Base-by-base conservation (phyloP, 2,329 filamentous ascomycete species). In the Chrysosporium keratinophilum region DNA sequence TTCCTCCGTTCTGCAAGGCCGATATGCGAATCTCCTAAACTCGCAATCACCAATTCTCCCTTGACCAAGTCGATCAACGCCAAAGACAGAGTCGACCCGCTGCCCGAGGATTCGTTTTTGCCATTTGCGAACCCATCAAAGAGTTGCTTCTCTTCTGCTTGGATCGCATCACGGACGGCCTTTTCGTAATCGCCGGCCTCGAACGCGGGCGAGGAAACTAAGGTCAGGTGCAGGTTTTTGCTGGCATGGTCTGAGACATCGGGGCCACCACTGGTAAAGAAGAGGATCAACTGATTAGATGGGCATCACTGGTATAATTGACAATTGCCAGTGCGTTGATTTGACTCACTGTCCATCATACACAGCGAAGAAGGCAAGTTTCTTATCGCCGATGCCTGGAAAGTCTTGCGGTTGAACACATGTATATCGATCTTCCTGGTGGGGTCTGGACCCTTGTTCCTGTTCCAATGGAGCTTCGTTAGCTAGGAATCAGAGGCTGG, bases 1-100 rank as follows among this genome's bases (percentile, higher is more conserved):
- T 33, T 62, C 59, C 64, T 61, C n/a, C 63, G 60, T 54, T 68
- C 63, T 2, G 64, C 67, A 17, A 69, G 50, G 19, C 67, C 59
- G 46, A 67, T 64, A 59, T 68, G 66, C 44, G 67, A 68, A 56
- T 69, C 67, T 11, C 67, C 67, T 9, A 69, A 57, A 48, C 68
- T 69, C 19, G 63, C 65, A 40, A 67, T 62, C 2, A 68, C 50
- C 51, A 68, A 43, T 14, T 69, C 59, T 3, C 65, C 65, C 48
- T 59, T 59, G 1, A 62, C 65, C 43, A 68, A 53, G 50, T 69
- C 67, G 39, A 68, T 53, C 28, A 68, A 58, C 52, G 64, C 67
- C 20, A 68, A n/a, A 5, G 66, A 65, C 5, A 64, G 64, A 5
- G 67, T 69, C 2, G 67, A 67, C 5, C 67, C 67, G 14, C 64